Evolutionary conservation across 495 filamentous ascomycete species (phyloP), one percentile per base, ranked within the genome.

Genomic region (Neurospora sp.): DNA sequence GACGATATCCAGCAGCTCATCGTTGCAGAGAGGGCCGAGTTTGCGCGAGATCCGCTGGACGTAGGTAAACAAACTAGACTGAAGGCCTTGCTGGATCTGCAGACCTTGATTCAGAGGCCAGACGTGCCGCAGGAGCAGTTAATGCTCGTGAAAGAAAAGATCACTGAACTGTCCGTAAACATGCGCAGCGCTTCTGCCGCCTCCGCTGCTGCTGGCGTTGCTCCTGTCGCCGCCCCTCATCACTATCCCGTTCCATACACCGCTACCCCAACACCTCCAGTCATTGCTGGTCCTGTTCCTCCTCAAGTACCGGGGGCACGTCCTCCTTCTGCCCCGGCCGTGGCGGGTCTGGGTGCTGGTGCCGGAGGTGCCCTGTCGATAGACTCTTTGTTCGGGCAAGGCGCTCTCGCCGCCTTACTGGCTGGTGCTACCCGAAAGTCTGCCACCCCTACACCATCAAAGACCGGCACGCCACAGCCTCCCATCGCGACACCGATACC

Each of bases 41-140:
- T 92, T 82, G 91, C 90, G 74, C 87, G 87, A 69, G 91, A 89
- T 80, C 90, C 89, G 46, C 87, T 88, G 83, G 92, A 97, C 84
- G 82, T 85, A 80, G 87, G 88, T 78, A 86, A 91, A 75, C 90
- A 94, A 82, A 89, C 88, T 73, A 91, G 90, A 77, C 82, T 98
- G 78, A 92, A 94, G 81, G 93, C 94, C 22, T 87, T 98, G 75
- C 82, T 96, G 81, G 93, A 95, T 81, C 87, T 98, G 74, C 91
- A 97, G 83, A 87, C 81, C 68, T 89, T 97, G 77, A 83, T 98
- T 81, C 87, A 91, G 78, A 89, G 85, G 75, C 92, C 93, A 78
- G 88, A 93, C 76, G 87, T 97, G 77, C 89, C 92, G 68, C 90
- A 89, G 78, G 89, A 94, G 75, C 90, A 96, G 83, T 85, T 97